Evolutionary conservation across 208 protist species (phyloP), one percentile per base, ranked within the genome.

Genomic region (Leishmania arabica): DNA sequence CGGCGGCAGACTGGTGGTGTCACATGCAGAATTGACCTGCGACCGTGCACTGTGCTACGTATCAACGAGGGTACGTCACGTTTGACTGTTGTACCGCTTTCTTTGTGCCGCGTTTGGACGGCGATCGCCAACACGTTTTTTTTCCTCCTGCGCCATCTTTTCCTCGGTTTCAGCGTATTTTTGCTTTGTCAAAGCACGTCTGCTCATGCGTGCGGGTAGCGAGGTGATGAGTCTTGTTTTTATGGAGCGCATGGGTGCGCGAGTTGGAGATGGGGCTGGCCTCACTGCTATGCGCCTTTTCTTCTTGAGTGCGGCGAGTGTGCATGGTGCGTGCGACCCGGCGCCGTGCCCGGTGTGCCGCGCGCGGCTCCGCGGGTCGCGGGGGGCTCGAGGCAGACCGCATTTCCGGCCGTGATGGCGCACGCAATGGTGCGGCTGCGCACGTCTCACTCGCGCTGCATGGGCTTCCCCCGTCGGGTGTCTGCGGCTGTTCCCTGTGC

Each of bases 1-100:
- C 69, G 0, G 58, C 69, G 5, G 68, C 75, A 51, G 79, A 86
- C 75, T 95, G 92, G 89, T 88, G 90, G 56, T 85, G 64, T 76
- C 88, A 94, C 71, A 77, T 93, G 42, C 77, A 83, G 54, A 81
- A 58, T 64, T 74, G 47, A 74, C 40, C 27, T 34, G 42, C 24
- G 8, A 51, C 9, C 5, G 2, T 56, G 34, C 9, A 45, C 65
- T 70, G 2, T 24, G 37, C 65, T n/a, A 8, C 21, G 31, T 70
- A 27, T 70, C 37, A 21, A 45, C 31, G 13, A 47, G 19, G 6
- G 15, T n/a, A 1, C 9, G 7, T 17, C 6, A n/a, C 5, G 5
- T 24, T 47, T 27, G 19, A 1, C 5, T 70, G 7, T 27, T 21
- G 13, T 5, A 0, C 65, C 40, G 65, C 37, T 40, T 3, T 54